These are phyloP conservation scores for Vigna hirtella DNA, from an alignment of 306 rosid species.

Conservation along the genomic window DNA sequence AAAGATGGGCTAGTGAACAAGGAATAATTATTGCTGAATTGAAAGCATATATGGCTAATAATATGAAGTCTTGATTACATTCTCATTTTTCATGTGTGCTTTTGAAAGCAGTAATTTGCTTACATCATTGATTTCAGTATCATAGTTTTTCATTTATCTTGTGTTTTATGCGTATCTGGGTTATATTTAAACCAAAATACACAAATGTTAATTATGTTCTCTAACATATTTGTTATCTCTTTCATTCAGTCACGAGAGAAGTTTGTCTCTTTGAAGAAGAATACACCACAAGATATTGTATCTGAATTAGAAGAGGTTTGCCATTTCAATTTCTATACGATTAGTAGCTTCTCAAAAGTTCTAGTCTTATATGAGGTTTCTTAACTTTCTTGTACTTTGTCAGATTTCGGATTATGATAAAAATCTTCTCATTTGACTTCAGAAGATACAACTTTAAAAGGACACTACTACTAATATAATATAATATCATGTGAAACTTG, in stretches of 20 bases:
- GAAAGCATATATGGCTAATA: background rate
- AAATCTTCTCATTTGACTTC: background rate
- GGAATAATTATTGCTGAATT: too few relatives aligned
- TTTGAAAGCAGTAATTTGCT: conserved; percentile 33
- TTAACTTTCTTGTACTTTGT: conserved; percentile 15
- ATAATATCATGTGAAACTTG: conserved; percentile 15
- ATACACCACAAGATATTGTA: conserved; percentile 82
- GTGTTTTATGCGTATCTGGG: conserved; percentile 14
- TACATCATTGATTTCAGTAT: conserved; percentile 14
- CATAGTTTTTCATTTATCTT: conserved; percentile 29
- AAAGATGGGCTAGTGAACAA: too few relatives aligned
- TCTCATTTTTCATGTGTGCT: conserved; percentile 4
- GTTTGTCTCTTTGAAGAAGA: conserved; percentile 91
- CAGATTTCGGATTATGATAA: conserved; percentile 22
- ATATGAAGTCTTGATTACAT: conserved; percentile 30
- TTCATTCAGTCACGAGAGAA: conserved; percentile 83
- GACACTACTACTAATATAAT: conserved; percentile 13
- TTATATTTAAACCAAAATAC: conserved; percentile 34
- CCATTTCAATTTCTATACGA: conserved; percentile 45
- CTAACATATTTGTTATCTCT: conserved; percentile 39
- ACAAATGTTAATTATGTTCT: conserved; percentile 19
- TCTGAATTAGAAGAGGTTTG: conserved; percentile 92
- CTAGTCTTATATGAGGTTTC: conserved; percentile 15
- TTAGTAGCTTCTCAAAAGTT: conserved; percentile 23
- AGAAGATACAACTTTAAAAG: conserved; percentile 25